Conservation (phyloP, 1,139 yeast genomes). For the Pichia sp. region DNA sequence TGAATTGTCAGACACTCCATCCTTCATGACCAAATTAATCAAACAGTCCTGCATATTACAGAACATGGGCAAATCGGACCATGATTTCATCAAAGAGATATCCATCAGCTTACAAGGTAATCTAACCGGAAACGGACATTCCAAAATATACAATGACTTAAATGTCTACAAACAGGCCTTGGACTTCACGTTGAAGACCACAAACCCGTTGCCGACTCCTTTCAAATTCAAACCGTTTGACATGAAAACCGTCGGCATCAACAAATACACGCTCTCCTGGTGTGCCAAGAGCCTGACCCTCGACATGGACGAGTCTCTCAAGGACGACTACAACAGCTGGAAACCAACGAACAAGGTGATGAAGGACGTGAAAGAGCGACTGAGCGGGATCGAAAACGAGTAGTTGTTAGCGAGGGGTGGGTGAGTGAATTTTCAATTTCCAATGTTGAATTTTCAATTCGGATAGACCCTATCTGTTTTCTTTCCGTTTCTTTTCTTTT, state of each 20-base stretch:
- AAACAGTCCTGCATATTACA: slow-evolving; percentile 38
- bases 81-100: slow-evolving; percentile 73
- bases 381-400: slow-evolving; percentile 45
- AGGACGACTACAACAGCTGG: slow-evolving; percentile 50
- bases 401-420: background rate
- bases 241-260: slow-evolving; percentile 47
- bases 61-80: slow-evolving; percentile 65
- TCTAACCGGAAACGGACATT: slow-evolving; percentile 91
- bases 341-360: slow-evolving; percentile 73
- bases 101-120: slow-evolving; percentile 84
- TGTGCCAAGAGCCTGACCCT: slow-evolving; percentile 74
- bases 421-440: background rate
- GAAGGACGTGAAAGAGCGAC: slow-evolving; percentile 76
- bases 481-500: too few relatives aligned
- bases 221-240: slow-evolving; percentile 56
- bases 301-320: slow-evolving; percentile 38
- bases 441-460: too few relatives aligned
- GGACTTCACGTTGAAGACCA: slow-evolving; percentile 69
- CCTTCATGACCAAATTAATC: slow-evolving; percentile 31
- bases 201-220: slow-evolving; percentile 39
- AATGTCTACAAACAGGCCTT: slow-evolving; percentile 79
- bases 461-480: too few relatives aligned
- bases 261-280: slow-evolving; percentile 74
- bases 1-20: slow-evolving; percentile 39
- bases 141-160: slow-evolving; percentile 78